phyloP scores from a whole-genome alignment of 257 asterid species.

The Przewalskia tangutica region DNA sequence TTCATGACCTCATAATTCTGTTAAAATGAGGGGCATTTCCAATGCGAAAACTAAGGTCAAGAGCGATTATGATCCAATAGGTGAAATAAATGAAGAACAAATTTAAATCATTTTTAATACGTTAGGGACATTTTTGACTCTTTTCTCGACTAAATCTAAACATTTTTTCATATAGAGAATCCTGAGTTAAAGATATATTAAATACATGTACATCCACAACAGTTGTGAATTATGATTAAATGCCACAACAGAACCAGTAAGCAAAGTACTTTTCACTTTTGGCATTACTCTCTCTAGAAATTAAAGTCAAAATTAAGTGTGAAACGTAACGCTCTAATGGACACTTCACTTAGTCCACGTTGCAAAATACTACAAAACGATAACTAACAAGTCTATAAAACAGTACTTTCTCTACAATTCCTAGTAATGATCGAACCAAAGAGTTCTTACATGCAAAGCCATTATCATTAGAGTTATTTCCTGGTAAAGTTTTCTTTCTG shows the following conservation, averaged over 20 bases:
- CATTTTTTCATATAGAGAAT: background rate
- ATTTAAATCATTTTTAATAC: too few relatives aligned
- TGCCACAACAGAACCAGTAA: background rate
- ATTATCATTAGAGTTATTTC: background rate
- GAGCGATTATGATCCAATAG: background rate
- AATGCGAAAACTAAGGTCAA: background rate
- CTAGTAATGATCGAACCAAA: background rate
- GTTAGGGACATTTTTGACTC: background rate
- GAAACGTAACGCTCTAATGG: slow-evolving; percentile 2
- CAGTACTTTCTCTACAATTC: background rate
- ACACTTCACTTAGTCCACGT: background rate
- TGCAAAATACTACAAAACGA: background rate
- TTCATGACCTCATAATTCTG: background rate
- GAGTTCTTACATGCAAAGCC: background rate
- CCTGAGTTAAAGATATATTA: background rate
- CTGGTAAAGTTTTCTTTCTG: background rate
- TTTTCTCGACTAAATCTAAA: background rate
- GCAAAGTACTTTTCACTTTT: background rate
- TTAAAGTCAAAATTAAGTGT: background rate
- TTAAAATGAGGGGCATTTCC: too few relatives aligned
- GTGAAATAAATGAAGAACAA: too few relatives aligned
- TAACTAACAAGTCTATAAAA: background rate
- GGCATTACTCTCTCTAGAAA: background rate
- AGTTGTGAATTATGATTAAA: background rate
- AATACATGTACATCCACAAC: background rate